A percentile compares a stretch with the other conserved stretches of the same genome.
These are phyloP conservation scores for Fennellomyces sp. DNA, from an alignment of 371 early-diverging fungal species.

Conservation along the genomic window DNA sequence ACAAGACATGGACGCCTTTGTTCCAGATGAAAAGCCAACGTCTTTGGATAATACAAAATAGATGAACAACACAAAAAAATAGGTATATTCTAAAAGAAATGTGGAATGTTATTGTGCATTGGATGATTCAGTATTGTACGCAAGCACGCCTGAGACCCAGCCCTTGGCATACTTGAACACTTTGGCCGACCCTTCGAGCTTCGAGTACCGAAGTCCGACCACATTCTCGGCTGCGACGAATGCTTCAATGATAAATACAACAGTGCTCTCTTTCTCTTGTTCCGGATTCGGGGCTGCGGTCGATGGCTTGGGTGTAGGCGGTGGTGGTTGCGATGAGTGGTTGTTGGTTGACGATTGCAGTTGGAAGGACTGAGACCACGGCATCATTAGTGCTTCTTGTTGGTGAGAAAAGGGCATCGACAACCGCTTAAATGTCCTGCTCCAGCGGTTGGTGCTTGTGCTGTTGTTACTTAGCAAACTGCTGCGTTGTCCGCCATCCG, in stretches of 20 bases:
- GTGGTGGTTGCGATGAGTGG: neutral
- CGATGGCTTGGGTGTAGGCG: neutral
- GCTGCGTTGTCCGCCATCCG: conserved; percentile 6
- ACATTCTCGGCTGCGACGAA: conserved; percentile 23
- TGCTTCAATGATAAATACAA: conserved; percentile 40
- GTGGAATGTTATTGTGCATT: neutral
- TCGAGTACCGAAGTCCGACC: conserved; percentile 33
- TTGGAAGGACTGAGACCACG: conserved; percentile 6
- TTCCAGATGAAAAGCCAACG: neutral
- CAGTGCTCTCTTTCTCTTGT: conserved; percentile 27
- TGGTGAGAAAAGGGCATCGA: conserved; percentile 18
- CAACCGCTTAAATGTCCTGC: conserved; percentile 23
- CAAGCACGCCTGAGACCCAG: conserved; percentile 45
- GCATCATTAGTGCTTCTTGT: conserved; percentile 11
- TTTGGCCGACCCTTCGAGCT: conserved; percentile 42
- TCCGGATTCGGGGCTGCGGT: neutral
- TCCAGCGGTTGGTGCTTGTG: conserved; percentile 22
- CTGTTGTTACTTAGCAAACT: conserved; percentile 21
- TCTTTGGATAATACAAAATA: neutral
- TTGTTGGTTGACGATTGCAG: conserved; percentile 5
- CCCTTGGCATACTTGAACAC: conserved; percentile 49
- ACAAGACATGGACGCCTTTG: neutral
- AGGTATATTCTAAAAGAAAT: neutral
- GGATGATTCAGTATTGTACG: conserved; percentile 7
- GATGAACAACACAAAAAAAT: neutral